Conservation (phyloP, 169 alveolate species). For the Plasmodium knowlesi region DNA sequence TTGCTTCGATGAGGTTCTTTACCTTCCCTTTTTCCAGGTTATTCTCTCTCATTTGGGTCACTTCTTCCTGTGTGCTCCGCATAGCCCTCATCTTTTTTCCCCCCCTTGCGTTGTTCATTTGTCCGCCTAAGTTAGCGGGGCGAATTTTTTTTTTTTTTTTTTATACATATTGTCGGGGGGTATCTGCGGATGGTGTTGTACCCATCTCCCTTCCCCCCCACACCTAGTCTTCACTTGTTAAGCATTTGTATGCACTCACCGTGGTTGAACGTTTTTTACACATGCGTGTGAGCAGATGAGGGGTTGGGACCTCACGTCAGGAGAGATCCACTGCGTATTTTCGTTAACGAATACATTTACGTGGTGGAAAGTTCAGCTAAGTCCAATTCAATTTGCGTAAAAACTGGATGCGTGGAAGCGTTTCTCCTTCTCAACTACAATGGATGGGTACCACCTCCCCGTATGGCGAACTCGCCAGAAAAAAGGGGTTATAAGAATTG, state of each 20-base stretch:
- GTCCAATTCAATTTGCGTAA: background rate
- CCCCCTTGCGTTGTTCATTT: background rate
- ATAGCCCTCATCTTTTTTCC: background rate
- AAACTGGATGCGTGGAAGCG: background rate
- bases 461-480: background rate
- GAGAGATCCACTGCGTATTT: background rate
- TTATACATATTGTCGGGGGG: background rate
- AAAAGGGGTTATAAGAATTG: background rate
- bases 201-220: background rate
- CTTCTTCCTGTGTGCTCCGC: background rate
- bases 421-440: background rate
- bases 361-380: background rate
- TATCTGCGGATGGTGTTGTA: background rate
- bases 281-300: background rate
- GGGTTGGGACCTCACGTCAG: background rate
- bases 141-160: background rate
- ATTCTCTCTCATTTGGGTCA: background rate
- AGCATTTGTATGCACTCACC: background rate
- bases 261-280: background rate
- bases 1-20: background rate
- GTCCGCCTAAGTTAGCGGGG: slow-evolving; percentile 1
- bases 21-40: background rate
- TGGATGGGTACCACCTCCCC: background rate
- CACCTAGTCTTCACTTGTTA: background rate
- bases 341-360: background rate